Percentiles rank a stretch among this genome's conserved stretches.
phyloP scores from a whole-genome alignment of 1,284 basidiomycete genomes.

The Pseudozyma thailandica region DNA sequence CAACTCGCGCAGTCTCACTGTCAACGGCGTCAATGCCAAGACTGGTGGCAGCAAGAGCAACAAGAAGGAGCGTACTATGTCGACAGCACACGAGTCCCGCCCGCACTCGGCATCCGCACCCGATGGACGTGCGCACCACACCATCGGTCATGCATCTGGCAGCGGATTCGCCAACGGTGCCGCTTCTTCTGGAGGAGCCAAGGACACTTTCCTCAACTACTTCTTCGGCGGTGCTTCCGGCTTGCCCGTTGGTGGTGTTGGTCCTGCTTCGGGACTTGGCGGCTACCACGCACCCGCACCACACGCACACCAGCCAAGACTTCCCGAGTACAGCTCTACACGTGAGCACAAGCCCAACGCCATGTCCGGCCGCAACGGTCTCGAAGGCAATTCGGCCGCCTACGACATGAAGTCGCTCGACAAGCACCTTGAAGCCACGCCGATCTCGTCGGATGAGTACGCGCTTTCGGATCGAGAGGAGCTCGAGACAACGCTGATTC shows the following conservation, averaged over 20 bases:
- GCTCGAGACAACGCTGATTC: slow-evolving; percentile 94
- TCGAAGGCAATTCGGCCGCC: slow-evolving; percentile 84
- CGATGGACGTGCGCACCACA: slow-evolving; percentile 29
- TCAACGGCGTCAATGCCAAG: slow-evolving; percentile 39
- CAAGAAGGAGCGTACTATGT: slow-evolving; percentile 40
- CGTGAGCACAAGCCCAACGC: slow-evolving; percentile 58
- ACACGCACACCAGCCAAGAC: slow-evolving; percentile 29
- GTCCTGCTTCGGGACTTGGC: slow-evolving; percentile 42
- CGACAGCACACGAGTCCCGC: slow-evolving; percentile 26
- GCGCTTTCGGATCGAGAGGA: slow-evolving; percentile 82
- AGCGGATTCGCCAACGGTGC: slow-evolving; percentile 17
- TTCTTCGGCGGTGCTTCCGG: slow-evolving; percentile 65
- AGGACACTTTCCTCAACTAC: slow-evolving; percentile 67
- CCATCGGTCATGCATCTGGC: slow-evolving; percentile 44
- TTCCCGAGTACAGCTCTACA: slow-evolving; percentile 33
- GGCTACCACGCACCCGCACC: slow-evolving; percentile 37
- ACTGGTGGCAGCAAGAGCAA: slow-evolving; percentile 31
- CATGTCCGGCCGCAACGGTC: slow-evolving; percentile 73
- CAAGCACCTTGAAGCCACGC: slow-evolving; percentile 77
- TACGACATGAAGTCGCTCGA: slow-evolving; percentile 99
- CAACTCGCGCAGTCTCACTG: slow-evolving; percentile 28
- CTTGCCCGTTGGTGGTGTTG: slow-evolving; percentile 53
- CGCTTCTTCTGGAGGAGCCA: slow-evolving; percentile 29
- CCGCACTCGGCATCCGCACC: slow-evolving; percentile 47
- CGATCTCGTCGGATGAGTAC: slow-evolving; percentile 74